phyloP scores from a whole-genome alignment of 139 green algal species.

The Microglena sp. region DNA sequence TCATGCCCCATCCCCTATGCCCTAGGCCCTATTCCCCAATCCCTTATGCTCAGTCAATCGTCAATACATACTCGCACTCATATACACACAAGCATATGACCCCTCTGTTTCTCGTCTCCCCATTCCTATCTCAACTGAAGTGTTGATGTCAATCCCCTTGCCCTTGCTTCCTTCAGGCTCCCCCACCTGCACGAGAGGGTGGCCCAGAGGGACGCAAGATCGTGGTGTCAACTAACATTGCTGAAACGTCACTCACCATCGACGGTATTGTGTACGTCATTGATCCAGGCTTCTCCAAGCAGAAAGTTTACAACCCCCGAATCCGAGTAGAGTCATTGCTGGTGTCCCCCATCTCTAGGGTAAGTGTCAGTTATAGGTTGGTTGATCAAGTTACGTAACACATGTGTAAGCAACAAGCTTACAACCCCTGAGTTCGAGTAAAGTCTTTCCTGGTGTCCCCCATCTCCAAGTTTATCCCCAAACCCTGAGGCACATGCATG shows the following conservation, averaged over 20 bases:
- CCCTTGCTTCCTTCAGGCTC: constrained; percentile 56
- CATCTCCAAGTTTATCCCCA: constrained; percentile 82
- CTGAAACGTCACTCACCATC: constrained; percentile 98
- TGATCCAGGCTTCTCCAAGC: constrained; percentile 90
- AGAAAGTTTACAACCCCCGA: constrained; percentile 99
- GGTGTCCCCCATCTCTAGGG: constrained; percentile 92
- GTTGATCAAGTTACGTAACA: constrained; percentile 1
- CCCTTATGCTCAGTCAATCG: too few species aligned
- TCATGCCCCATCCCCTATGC: background rate
- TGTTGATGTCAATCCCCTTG: too few species aligned
- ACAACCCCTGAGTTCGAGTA: constrained; percentile 94
- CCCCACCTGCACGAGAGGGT: constrained; percentile 39
- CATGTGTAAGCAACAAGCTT: constrained; percentile 98
- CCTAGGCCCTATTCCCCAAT: background rate
- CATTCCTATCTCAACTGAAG: too few species aligned
- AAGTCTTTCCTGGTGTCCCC: constrained; percentile 96
- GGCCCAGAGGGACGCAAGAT: constrained; percentile 88
- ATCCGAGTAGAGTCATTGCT: constrained; percentile 94
- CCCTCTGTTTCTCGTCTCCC: too few species aligned
- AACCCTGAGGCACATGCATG: background rate
- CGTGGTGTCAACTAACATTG: constrained; percentile 98
- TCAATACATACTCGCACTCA: too few species aligned
- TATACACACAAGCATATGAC: too few species aligned
- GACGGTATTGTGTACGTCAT: constrained; percentile 99
- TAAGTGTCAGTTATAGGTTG: constrained; percentile 19